These are phyloP conservation scores for Colletotrichum horii DNA, from an alignment of 2,329 filamentous ascomycete genomes.

Conservation along the genomic window DNA sequence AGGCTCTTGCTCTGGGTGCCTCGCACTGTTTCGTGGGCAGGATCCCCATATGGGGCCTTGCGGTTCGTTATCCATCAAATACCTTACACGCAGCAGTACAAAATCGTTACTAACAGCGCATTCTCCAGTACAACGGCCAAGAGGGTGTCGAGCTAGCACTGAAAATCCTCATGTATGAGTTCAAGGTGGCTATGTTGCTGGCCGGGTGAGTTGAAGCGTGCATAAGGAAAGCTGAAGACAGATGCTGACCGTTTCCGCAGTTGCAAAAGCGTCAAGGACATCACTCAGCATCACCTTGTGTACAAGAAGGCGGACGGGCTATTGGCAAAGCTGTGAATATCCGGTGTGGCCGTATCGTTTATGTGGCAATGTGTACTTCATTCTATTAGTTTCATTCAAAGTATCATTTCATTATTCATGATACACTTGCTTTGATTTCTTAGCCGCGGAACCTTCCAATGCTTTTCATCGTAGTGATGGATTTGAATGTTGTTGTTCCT, in stretches of 20 bases:
- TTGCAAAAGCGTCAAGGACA: slow-evolving; percentile 11
- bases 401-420: neutral
- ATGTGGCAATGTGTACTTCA: neutral
- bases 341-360: neutral
- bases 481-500: neutral
- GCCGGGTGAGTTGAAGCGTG: neutral
- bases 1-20: slow-evolving; percentile 57
- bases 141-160: slow-evolving; percentile 45
- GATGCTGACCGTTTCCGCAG: slow-evolving; percentile 18
- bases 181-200: slow-evolving; percentile 32
- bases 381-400: neutral
- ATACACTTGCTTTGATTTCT: neutral
- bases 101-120: neutral
- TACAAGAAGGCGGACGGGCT: slow-evolving; percentile 12
- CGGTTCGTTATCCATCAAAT: neutral
- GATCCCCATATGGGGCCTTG: slow-evolving; percentile 4
- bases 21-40: slow-evolving; percentile 6
- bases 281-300: slow-evolving; percentile 17
- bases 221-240: neutral
- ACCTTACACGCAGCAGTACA: neutral
- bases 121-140: slow-evolving; percentile 28
- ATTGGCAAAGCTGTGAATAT: slow-evolving; percentile 13
- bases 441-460: neutral
- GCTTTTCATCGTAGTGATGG: neutral
- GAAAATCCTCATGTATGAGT: slow-evolving; percentile 42